Evolutionary conservation across 139 green algal genomes (phyloP), one percentile per base, ranked within the genome.

Genomic region (Tetratostichococcus sp.): DNA sequence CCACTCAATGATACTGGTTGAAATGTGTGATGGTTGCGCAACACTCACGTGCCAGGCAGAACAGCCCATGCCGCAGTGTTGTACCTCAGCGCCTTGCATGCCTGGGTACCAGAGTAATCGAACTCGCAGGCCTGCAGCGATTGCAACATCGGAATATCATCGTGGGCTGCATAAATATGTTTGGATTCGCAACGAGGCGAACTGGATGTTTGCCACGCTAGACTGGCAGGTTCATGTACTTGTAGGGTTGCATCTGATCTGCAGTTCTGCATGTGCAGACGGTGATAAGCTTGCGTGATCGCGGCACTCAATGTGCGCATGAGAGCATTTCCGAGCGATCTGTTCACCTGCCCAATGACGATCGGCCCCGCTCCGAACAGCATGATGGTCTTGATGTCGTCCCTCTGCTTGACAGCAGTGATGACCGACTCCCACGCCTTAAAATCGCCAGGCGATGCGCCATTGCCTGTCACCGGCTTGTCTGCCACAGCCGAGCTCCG

Each of bases 41-140:
- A 50, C 8, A 8, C 39, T 50, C 39, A 50, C 8, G 39, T 50
- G 39, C 8, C 39, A 50, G 14, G n/a, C n/a, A n/a, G n/a, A n/a
- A n/a, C n/a, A n/a, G 39, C 39, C 39, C 39, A 8, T 50, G 39
- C 39, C 8, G 8, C 14, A 50, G 39, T 8, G 14, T 8, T 8
- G 39, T 73, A 93, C 89, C 90, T 96, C 35, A 99, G 90, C 0
- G 96, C 90, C 86, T 99, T 99, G 92, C 95, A 98, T 30, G 96
- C 96, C 84, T 99, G 95, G 2, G 91, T 97, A 26, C 96, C 96
- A 23, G 92, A 98, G 85, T 99, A 99, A 80, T 99, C 96, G 77
- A 99, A 99, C 87, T 99, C 96, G 82, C 96, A 99, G 14, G 96
- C 96, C 90, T 97, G 86, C 72, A 76, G 26, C n/a, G n/a, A n/a